These are phyloP conservation scores for Gynandropsis gynandra DNA, from an alignment of 345 rosid species.

Conservation along the genomic window DNA sequence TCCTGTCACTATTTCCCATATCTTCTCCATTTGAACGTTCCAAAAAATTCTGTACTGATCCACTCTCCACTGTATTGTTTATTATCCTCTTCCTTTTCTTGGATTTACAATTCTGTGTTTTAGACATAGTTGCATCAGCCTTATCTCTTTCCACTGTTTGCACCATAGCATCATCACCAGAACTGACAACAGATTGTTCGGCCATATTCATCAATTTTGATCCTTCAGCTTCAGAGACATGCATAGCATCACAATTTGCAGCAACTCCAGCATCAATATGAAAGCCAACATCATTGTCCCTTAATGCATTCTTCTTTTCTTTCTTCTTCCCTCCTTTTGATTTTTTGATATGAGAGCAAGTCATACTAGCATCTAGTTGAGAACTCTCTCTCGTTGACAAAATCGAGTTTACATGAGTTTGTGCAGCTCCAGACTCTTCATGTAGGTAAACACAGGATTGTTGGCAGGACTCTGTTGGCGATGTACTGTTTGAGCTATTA, in stretches of 20 bases:
- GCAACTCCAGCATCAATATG: conserved; percentile 9
- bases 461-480: conserved; percentile 6
- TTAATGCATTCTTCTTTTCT: background rate
- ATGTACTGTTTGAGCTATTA: background rate
- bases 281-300: conserved; percentile 12
- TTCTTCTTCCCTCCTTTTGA: conserved; percentile 9
- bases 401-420: background rate
- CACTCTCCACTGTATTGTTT: conserved; percentile 7
- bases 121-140: conserved; percentile 12
- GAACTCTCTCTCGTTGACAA: conserved; percentile 10
- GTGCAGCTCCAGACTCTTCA: conserved; percentile 16
- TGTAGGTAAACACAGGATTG: background rate
- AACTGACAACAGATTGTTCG: conserved; percentile 4
- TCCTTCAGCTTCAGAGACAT: conserved; percentile 21
- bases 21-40: conserved; percentile 12
- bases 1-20: conserved; percentile 3
- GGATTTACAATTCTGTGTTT: conserved; percentile 20
- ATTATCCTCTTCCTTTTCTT: conserved; percentile 23
- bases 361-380: conserved; percentile 12
- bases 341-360: background rate
- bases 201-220: background rate
- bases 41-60: conserved; percentile 16
- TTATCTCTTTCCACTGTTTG: conserved; percentile 6
- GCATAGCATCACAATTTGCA: background rate
- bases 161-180: conserved; percentile 9